Percentiles rank a stretch among this genome's conserved stretches.
Evolutionary conservation across 495 filamentous ascomycete genomes (phyloP).

Genomic region (Penicillium maclennaniae): DNA sequence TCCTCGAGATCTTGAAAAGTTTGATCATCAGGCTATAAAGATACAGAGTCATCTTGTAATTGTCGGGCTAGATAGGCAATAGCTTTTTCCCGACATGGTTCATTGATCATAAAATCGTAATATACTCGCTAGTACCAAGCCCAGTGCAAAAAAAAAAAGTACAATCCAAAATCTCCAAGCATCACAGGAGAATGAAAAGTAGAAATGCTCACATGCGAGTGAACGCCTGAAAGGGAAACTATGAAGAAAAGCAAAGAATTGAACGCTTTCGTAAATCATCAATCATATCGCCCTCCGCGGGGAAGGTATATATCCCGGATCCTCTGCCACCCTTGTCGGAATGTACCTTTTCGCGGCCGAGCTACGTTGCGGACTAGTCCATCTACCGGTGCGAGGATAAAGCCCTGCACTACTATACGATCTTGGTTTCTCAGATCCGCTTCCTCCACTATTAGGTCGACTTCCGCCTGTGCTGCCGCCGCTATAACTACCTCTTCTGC

Average conservation of each 20-base stretch:
- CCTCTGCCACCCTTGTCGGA: constrained; percentile 12
- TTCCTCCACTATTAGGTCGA: constrained; percentile 23
- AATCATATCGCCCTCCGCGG: constrained; percentile 20
- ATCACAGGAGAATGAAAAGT: not conserved
- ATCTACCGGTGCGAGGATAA: constrained; percentile 8
- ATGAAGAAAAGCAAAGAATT: not conserved
- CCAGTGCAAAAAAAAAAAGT: too few species aligned
- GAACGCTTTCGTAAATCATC: constrained; percentile 4
- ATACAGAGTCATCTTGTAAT: too few species aligned
- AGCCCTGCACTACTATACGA: constrained; percentile 22
- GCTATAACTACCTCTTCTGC: constrained; percentile 23
- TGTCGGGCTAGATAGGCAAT: too few species aligned
- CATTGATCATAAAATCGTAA: too few species aligned
- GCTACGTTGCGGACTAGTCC: constrained; percentile 14
- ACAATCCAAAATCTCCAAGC: not conserved
- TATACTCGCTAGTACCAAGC: too few species aligned
- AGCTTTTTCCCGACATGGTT: too few species aligned
- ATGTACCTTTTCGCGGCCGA: constrained; percentile 20
- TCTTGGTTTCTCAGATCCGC: constrained; percentile 25
- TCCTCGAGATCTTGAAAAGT: too few species aligned
- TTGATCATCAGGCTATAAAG: too few species aligned
- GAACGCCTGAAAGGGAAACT: not conserved
- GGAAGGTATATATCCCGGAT: constrained; percentile 10
- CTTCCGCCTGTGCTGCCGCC: constrained; percentile 19
- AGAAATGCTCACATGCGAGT: not conserved